A percentile compares a stretch with the other conserved stretches of the same genome.
These are phyloP conservation scores for Penicillium decumbens DNA, from an alignment of 2,329 filamentous ascomycete genomes.

Conservation along the genomic window DNA sequence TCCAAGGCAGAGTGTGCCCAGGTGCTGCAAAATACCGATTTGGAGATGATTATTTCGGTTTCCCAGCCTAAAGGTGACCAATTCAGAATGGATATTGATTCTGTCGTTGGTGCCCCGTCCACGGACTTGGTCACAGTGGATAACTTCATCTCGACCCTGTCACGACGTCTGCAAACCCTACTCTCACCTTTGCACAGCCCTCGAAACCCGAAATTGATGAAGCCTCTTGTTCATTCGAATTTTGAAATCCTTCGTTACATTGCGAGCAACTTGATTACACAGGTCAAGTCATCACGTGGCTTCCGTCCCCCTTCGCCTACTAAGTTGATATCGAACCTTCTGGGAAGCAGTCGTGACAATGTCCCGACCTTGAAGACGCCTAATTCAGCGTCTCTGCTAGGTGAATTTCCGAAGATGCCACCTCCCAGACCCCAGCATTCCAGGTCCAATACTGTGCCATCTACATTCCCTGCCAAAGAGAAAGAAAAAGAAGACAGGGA, in stretches of 20 bases:
- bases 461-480: constrained; percentile 47
- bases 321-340: constrained; percentile 80
- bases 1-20: constrained; percentile 29
- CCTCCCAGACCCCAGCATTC: constrained; percentile 35
- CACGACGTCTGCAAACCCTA: constrained; percentile 68
- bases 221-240: constrained; percentile 70
- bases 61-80: constrained; percentile 61
- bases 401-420: constrained; percentile 44
- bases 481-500: constrained; percentile 33
- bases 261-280: constrained; percentile 57
- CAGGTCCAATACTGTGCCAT: constrained; percentile 45
- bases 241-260: constrained; percentile 70
- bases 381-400: constrained; percentile 35
- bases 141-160: constrained; percentile 69
- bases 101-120: constrained; percentile 65
- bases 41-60: constrained; percentile 58
- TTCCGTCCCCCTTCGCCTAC: constrained; percentile 81
- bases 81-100: constrained; percentile 56
- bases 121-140: constrained; percentile 68
- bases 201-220: constrained; percentile 45
- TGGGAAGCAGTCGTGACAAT: constrained; percentile 54
- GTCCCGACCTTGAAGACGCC: constrained; percentile 34
- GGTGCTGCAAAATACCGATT: constrained; percentile 31
- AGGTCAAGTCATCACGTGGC: constrained; percentile 56
- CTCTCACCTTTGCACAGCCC: constrained; percentile 66